Conservation (phyloP, 2,329 filamentous ascomycete species). For the Camillea tinctor region DNA sequence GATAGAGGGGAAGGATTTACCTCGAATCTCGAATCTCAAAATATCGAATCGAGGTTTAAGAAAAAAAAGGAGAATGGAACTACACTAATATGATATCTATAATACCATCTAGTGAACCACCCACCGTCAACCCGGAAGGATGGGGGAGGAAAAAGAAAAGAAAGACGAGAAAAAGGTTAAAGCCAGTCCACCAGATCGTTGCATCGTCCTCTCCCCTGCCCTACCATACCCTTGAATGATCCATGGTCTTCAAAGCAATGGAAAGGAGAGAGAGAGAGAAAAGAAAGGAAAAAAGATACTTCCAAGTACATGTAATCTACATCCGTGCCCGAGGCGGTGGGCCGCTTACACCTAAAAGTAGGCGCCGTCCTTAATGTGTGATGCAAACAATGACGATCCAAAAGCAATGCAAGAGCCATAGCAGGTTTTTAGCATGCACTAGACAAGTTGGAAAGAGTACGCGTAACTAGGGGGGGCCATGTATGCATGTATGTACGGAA, state of each 20-base stretch:
- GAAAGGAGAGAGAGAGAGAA: too few relatives aligned
- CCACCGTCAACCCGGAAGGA: not conserved
- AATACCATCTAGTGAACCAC: not conserved
- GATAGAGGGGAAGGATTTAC: not conserved
- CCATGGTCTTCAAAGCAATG: not conserved
- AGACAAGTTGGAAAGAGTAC: not conserved
- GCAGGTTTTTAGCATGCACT: too few relatives aligned
- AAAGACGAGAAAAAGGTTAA: too few relatives aligned
- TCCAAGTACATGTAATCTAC: conserved; percentile 7
- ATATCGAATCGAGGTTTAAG: too few relatives aligned
- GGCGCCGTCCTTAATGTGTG: not conserved
- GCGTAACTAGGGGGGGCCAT: not conserved
- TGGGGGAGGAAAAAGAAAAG: not conserved
- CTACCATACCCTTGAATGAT: not conserved
- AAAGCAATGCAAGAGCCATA: not conserved
- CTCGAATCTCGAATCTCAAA: not conserved
- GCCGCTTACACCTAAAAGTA: not conserved
- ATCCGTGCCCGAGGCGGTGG: not conserved
- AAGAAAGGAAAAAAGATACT: too few relatives aligned
- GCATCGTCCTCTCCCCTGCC: not conserved
- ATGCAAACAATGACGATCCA: not conserved
- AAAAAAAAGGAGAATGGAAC: not conserved
- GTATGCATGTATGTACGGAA: not conserved
- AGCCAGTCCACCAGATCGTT: not conserved
- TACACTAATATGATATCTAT: not conserved